phyloP scores from a whole-genome alignment of 352 stramenopile genomes.

The Pythium insidiosum region DNA sequence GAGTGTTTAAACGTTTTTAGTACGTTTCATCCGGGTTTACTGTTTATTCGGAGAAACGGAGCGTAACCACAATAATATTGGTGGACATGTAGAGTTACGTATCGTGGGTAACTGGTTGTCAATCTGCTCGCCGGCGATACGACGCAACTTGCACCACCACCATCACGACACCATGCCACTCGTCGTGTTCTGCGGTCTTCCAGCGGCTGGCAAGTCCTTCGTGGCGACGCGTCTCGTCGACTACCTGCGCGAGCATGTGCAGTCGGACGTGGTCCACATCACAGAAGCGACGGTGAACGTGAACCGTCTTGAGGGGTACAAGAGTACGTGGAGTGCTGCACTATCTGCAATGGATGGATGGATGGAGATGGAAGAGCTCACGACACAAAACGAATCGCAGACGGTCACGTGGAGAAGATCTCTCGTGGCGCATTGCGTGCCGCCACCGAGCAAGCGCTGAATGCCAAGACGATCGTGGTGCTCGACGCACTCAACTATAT shows the following conservation, averaged over 20 bases:
- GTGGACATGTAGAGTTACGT: too few species aligned
- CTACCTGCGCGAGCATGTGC: slow-evolving; percentile 29
- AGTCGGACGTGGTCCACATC: slow-evolving; percentile 45
- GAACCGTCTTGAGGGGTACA: slow-evolving; percentile 44
- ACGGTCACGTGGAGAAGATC: slow-evolving; percentile 57
- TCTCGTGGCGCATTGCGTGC: slow-evolving; percentile 57
- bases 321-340: slow-evolving; percentile 30
- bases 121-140: too few species aligned
- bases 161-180: too few species aligned
- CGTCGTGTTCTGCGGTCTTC: slow-evolving; percentile 65
- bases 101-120: too few species aligned
- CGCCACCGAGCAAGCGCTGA: slow-evolving; percentile 55
- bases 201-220: slow-evolving; percentile 56
- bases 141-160: too few species aligned
- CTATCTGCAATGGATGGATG: too few species aligned
- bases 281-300: slow-evolving; percentile 57
- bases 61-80: too few species aligned
- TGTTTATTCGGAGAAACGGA: too few species aligned
- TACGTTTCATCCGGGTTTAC: too few species aligned
- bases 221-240: slow-evolving; percentile 37
- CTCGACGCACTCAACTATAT: slow-evolving; percentile 94
- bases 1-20: too few species aligned
- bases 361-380: too few species aligned
- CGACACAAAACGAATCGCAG: too few species aligned
- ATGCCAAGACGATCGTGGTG: slow-evolving; percentile 74